Conservation (phyloP, 164 flowering plant species). For the Berberis vulgaris region DNA sequence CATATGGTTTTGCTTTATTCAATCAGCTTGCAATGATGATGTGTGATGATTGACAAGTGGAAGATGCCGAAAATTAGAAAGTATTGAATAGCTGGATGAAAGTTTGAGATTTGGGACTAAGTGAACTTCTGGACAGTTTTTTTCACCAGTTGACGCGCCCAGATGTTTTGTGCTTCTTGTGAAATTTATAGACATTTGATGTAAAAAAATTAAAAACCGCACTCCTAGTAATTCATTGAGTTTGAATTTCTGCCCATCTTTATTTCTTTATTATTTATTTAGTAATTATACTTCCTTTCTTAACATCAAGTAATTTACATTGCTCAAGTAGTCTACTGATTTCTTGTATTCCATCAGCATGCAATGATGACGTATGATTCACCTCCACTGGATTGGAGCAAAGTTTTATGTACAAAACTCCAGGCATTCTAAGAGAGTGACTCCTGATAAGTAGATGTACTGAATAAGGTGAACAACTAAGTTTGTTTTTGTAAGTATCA, state of each 20-base stretch:
- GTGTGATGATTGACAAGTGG: slow-evolving; percentile 41
- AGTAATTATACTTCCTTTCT: background rate
- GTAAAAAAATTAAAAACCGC: background rate
- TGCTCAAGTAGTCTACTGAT: slow-evolving; percentile 15
- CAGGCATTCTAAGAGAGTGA: slow-evolving; percentile 14
- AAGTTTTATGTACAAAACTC: slow-evolving; percentile 12
- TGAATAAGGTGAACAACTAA: slow-evolving; percentile 10
- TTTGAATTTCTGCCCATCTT: background rate
- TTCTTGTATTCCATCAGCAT: slow-evolving; percentile 26
- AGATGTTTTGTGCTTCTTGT: slow-evolving; percentile 7
- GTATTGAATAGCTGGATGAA: slow-evolving; percentile 23
- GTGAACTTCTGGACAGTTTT: slow-evolving; percentile 1
- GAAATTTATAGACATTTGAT: slow-evolving; percentile 6
- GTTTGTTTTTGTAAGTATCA: slow-evolving; percentile 2
- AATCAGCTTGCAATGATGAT: slow-evolving; percentile 57
- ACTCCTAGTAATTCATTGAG: slow-evolving; percentile 2
- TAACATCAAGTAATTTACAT: background rate
- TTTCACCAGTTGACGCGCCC: slow-evolving; percentile 4
- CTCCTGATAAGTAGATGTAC: slow-evolving; percentile 12
- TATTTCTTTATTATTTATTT: background rate
- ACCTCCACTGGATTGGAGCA: slow-evolving; percentile 18
- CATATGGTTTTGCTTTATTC: slow-evolving; percentile 28
- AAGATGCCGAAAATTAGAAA: slow-evolving; percentile 24
- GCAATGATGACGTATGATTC: slow-evolving; percentile 37
- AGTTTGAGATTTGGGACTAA: slow-evolving; percentile 17